A percentile compares a stretch with the other conserved stretches of the same genome.
These are phyloP conservation scores for Phyllosticta citribraziliensis DNA, from an alignment of 2,329 filamentous ascomycete genomes.

Conservation along the genomic window DNA sequence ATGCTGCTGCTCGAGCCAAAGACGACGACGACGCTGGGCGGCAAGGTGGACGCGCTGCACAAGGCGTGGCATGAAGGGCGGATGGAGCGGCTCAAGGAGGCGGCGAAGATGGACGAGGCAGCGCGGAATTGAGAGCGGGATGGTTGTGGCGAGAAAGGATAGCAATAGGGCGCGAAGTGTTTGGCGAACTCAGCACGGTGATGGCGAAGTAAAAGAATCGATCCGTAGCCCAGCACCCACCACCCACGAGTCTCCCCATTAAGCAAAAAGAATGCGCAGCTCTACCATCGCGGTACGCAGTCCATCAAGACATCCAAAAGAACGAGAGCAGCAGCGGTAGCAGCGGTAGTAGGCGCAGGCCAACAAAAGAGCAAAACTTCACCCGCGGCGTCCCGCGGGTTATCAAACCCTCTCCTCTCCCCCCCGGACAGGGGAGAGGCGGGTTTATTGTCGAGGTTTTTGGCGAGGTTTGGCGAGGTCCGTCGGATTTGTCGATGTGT, in stretches of 20 bases:
- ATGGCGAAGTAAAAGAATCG: no score
- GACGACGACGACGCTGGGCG: slow-evolving; percentile 65
- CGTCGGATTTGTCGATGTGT: no score
- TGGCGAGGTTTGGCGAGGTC: no score
- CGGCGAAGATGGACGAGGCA: slow-evolving; percentile 28
- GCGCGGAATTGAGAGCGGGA: neutral
- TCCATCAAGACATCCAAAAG: neutral
- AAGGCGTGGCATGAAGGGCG: slow-evolving; percentile 64
- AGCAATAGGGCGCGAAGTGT: no score
- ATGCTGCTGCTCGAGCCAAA: slow-evolving; percentile 66
- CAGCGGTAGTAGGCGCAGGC: neutral
- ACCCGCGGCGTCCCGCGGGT: neutral
- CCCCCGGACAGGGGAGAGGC: neutral
- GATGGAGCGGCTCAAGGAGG: slow-evolving; percentile 57
- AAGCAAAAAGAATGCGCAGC: no score
- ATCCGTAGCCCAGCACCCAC: no score
- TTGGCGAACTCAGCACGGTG: no score
- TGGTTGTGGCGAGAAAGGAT: no score
- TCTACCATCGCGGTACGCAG: no score
- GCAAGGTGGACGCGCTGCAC: slow-evolving; percentile 75
- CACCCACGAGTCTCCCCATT: no score
- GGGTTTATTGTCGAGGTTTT: neutral
- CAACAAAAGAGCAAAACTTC: neutral
- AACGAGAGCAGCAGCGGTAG: neutral
- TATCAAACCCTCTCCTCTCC: neutral